Percentiles rank a stretch among this genome's conserved stretches.
phyloP scores from a whole-genome alignment of 169 alveolate species.

The Sarcocystis neurona region DNA sequence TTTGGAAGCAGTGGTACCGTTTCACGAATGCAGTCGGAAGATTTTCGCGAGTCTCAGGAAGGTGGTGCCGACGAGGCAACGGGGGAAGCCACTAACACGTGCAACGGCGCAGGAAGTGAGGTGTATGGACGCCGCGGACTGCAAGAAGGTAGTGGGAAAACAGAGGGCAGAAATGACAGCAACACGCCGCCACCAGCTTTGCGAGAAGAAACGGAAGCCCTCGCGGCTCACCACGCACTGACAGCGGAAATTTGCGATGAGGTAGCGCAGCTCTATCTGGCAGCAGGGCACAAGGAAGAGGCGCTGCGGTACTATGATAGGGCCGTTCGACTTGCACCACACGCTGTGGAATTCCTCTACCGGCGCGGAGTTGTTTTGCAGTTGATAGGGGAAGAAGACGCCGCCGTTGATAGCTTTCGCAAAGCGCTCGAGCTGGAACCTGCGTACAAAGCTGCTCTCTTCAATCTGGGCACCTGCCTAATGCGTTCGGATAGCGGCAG shows the following conservation, averaged over 20 bases:
- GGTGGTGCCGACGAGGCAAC: too few relatives aligned
- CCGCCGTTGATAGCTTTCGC: slow-evolving; percentile 56
- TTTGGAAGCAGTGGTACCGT: slow-evolving; percentile 49
- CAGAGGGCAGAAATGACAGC: neutral
- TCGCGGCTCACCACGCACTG: slow-evolving; percentile 38
- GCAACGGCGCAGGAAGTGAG: too few relatives aligned
- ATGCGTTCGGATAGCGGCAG: slow-evolving; percentile 40
- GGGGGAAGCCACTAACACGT: too few relatives aligned
- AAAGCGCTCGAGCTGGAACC: slow-evolving; percentile 47
- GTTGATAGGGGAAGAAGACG: slow-evolving; percentile 58
- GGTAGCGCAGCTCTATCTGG: slow-evolving; percentile 58
- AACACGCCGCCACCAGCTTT: neutral
- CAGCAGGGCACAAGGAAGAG: slow-evolving; percentile 46
- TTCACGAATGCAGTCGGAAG: slow-evolving; percentile 61
- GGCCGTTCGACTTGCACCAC: slow-evolving; percentile 54
- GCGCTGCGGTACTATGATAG: slow-evolving; percentile 55
- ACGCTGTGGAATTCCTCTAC: slow-evolving; percentile 42
- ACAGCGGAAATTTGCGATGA: slow-evolving; percentile 58
- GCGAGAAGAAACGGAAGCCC: neutral
- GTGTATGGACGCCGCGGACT: too few relatives aligned
- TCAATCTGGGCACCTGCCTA: slow-evolving; percentile 62
- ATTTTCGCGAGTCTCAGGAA: slow-evolving; percentile 55
- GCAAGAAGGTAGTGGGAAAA: slow-evolving; percentile 16
- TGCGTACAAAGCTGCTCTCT: slow-evolving; percentile 57
- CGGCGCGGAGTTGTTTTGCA: slow-evolving; percentile 62